phyloP scores from a whole-genome alignment of 495 filamentous ascomycete genomes.

The Hypoxylon lienhwacheense region DNA sequence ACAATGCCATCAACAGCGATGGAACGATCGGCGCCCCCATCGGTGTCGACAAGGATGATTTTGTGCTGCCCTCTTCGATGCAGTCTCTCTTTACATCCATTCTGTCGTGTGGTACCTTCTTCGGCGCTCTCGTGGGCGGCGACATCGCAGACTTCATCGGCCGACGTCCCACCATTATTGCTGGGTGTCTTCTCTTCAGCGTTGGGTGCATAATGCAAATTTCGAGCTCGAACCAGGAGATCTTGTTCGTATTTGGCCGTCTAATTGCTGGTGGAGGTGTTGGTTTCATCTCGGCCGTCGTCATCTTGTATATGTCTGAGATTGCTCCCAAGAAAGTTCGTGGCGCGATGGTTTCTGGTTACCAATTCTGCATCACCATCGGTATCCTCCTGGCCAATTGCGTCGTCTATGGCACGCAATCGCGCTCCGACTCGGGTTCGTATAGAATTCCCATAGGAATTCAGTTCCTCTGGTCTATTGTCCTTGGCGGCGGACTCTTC shows the following conservation, averaged over 20 bases:
- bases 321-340: slow-evolving; percentile 65
- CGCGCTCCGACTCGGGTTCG: slow-evolving; percentile 61
- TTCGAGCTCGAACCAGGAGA: slow-evolving; percentile 59
- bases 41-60: slow-evolving; percentile 34
- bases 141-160: slow-evolving; percentile 64
- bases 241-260: slow-evolving; percentile 66
- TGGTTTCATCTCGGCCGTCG: slow-evolving; percentile 57
- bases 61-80: slow-evolving; percentile 51
- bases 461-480: slow-evolving; percentile 68
- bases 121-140: slow-evolving; percentile 64
- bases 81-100: slow-evolving; percentile 67
- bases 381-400: slow-evolving; percentile 67
- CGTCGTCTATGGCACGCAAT: slow-evolving; percentile 64
- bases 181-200: slow-evolving; percentile 59
- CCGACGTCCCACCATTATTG: slow-evolving; percentile 62
- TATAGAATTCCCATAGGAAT: slow-evolving; percentile 73
- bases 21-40: slow-evolving; percentile 40
- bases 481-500: slow-evolving; percentile 59
- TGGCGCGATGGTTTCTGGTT: slow-evolving; percentile 68
- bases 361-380: slow-evolving; percentile 74
- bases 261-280: slow-evolving; percentile 66
- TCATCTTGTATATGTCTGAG: slow-evolving; percentile 74
- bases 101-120: slow-evolving; percentile 68
- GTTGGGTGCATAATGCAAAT: slow-evolving; percentile 63
- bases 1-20: slow-evolving; percentile 45